Evolutionary conservation across 768 basidiomycete genomes (phyloP), one percentile per base, ranked within the genome.

Genomic region (Podaxis sp.): DNA sequence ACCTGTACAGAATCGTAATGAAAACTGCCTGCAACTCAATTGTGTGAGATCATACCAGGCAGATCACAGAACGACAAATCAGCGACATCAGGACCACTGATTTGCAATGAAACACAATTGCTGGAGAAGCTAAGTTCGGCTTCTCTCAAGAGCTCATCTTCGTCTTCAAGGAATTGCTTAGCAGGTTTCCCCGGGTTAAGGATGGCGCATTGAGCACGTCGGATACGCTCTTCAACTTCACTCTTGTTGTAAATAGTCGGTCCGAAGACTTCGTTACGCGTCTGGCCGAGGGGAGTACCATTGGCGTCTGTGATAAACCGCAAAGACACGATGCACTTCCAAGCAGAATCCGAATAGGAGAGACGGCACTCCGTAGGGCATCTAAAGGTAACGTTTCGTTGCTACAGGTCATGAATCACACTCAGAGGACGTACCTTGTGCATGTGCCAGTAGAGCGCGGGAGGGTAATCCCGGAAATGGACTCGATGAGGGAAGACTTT

Each of bases 21-120:
- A 53, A 17, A 33, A 33, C 10, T 15, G 4, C 26, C n/a, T 0
- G 10, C 36, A 54, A 22, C 10, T 2, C 4, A 40, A 20, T 33
- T 33, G 33, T 33, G 33, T 10, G 8, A 2, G 33, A n/a, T 51
- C 56, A 6, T 62, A 77, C 87, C 86, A 2, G 87, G 87, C 1
- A 89, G 73, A 69, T 89, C 87, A 41, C 83, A 83, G 64, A 89
- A 88, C 0, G 85, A 87, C 3, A 89, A 77, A 62, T 89, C 87
- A 0, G 84, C 83, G 12, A 89, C 80, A 36, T 84, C 82, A 0
- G 79, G 77, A 0, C 87, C 87, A 49, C 81, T 83, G 28, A 89
- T 87, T 62, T 83, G 79, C 44, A 89, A 66, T 0, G 82, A 85
- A 12, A 88, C 82, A 44, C 76, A 83, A 59, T 87, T 86, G 4